Evolutionary conservation across 2,329 filamentous ascomycete species (phyloP), one percentile per base, ranked within the genome.

Genomic region (Colletotrichum plurivorum): DNA sequence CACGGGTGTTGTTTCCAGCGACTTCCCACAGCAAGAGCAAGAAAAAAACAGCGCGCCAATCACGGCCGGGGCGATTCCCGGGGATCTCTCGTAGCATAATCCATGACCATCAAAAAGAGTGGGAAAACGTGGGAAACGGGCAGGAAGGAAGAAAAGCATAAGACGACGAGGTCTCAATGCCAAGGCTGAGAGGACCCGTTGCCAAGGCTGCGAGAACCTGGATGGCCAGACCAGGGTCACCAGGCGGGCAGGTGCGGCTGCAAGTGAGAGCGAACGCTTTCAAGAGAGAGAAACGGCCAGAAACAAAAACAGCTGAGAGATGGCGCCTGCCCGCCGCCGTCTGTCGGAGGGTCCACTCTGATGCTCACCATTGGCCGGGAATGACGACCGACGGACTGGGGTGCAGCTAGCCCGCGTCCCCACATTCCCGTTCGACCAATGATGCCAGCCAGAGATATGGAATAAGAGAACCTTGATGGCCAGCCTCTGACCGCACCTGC

Each of bases 401-500:
- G 12, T 31, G 27, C 39, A 51, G 48, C 3, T 27, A 57, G 5
- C n/a, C 16, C 10, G n/a, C 20, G 31, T 15, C 9, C 43, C 67
- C 67, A 61, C 67, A 52, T 56, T 13, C 36, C 18, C 16, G 8
- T 10, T 5, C 41, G 10, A 25, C 36, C 25, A 52, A 41, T 48
- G 43, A 13, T 31, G 39, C 49, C 39, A 27, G n/a, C 63, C 55
- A 48, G 27, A 31, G 27, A 31, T 25, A 66, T 66, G 43, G 22
- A 22, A 25, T 52, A 55, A 56, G 67, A 67, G 67, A 52, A 69
- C 67, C 67, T 66, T 69, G 67, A 69, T 69, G 67, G 67, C 62
- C 56, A 56, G 13, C 13, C 54, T 13, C 27, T 53, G 39, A 63
- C 58, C 22, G 58, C 49, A 52, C 20, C 49, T 12, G 20, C 16